Evolutionary conservation across 805 yeast species (phyloP).

Genomic region (Candida ascalaphidarum): DNA sequence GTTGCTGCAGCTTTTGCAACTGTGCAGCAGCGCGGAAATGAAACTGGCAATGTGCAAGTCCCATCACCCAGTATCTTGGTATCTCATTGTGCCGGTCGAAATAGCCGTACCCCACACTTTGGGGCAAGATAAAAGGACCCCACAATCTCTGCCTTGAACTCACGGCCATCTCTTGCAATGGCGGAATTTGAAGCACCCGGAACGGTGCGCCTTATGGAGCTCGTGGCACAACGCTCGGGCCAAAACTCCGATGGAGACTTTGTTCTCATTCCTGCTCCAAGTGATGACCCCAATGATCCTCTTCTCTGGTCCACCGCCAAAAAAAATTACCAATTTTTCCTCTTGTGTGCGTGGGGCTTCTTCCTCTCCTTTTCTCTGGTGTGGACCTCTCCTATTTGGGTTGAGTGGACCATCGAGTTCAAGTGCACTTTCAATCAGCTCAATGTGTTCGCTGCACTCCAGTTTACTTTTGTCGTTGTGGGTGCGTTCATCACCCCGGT

Average conservation of each 20-base stretch:
- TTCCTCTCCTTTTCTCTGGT: conserved; percentile 22
- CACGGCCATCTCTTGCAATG: no score
- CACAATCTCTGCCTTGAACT: no score
- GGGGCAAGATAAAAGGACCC: no score
- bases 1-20: no score
- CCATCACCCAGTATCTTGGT: no score
- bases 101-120: no score
- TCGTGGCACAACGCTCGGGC: conserved; percentile 4
- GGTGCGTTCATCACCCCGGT: conserved; percentile 28
- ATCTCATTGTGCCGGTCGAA: no score
- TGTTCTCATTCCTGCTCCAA: conserved; percentile 27
- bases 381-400: conserved; percentile 28
- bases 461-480: conserved; percentile 41
- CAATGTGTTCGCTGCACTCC: conserved; percentile 42
- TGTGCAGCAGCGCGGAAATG: no score
- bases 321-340: conserved; percentile 18
- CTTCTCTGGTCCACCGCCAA: conserved; percentile 21
- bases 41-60: no score
- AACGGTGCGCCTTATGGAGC: conserved; percentile 8
- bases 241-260: conserved; percentile 7
- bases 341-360: conserved; percentile 23
- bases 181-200: no score
- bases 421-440: conserved; percentile 27
- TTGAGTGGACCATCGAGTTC: conserved; percentile 21
- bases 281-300: conserved; percentile 23